These are phyloP conservation scores for Colletotrichum aenigma DNA, from an alignment of 2,329 filamentous ascomycete species.

Conservation along the genomic window DNA sequence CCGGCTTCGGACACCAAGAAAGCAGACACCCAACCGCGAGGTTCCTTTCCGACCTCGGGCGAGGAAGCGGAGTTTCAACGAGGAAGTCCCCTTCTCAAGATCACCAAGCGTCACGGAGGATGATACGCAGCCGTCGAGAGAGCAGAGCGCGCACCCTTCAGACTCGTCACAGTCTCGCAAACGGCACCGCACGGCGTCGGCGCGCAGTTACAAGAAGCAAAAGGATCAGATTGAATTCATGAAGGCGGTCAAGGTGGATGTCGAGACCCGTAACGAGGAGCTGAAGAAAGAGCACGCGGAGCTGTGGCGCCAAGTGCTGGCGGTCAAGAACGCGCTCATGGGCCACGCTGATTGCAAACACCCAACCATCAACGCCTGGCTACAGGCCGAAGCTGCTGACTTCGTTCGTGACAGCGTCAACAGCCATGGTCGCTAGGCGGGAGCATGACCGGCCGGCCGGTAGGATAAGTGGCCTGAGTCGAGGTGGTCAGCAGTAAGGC, in stretches of 20 bases:
- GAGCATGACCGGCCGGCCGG: too few species aligned
- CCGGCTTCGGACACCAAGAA: too few species aligned
- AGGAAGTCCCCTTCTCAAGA: too few species aligned
- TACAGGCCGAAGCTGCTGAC: not conserved
- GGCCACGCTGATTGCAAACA: constrained; percentile 8
- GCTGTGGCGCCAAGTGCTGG: not conserved
- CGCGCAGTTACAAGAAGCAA: constrained; percentile 17
- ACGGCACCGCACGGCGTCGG: constrained; percentile 12
- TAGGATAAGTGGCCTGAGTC: too few species aligned
- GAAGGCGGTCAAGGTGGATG: not conserved
- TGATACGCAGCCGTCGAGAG: too few species aligned
- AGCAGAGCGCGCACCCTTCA: too few species aligned
- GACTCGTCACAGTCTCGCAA: not conserved
- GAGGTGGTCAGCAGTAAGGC: too few species aligned
- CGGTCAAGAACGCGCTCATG: constrained; percentile 8
- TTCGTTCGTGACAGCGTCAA: not conserved
- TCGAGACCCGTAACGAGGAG: not conserved
- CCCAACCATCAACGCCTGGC: constrained; percentile 7
- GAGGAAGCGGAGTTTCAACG: too few species aligned
- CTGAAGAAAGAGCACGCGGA: not conserved
- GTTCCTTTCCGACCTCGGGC: too few species aligned
- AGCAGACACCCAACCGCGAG: too few species aligned
- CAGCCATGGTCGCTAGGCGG: too few species aligned
- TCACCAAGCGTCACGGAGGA: too few species aligned
- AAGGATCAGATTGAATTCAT: constrained; percentile 4